Evolutionary conservation across 768 basidiomycete species (phyloP).

Genomic region (Leucogyrophana mollusca): DNA sequence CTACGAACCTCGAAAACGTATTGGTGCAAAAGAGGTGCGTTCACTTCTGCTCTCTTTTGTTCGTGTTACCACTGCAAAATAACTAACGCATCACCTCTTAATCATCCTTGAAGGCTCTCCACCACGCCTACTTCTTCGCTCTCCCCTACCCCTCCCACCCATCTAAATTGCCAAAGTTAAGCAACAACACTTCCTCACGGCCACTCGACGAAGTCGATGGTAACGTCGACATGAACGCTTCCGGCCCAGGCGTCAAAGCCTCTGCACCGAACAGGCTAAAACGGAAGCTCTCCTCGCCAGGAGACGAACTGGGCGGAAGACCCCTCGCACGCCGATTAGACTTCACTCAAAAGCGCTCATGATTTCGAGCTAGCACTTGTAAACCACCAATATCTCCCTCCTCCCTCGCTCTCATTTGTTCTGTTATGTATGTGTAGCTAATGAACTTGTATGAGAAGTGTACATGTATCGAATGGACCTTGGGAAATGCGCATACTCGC

Average conservation of each 20-base stretch:
- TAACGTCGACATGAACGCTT: constrained; percentile 53
- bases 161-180: constrained; percentile 80
- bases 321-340: constrained; percentile 72
- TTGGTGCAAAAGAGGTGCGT: constrained; percentile 79
- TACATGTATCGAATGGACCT: constrained; percentile 6
- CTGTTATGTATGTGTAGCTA: constrained; percentile 1
- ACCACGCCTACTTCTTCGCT: constrained; percentile 85
- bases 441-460: constrained; percentile 6
- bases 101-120: constrained; percentile 60
- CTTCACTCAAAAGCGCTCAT: constrained; percentile 47
- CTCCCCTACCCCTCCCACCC: constrained; percentile 88
- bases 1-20: constrained; percentile 84
- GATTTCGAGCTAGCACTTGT: no score
- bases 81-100: background rate
- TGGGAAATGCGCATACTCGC: no score
- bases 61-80: no score
- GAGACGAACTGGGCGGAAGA: constrained; percentile 46
- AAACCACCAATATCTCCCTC: constrained; percentile 27
- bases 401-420: constrained; percentile 6
- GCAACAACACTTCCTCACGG: constrained; percentile 41
- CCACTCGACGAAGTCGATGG: constrained; percentile 80
- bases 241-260: constrained; percentile 54
- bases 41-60: background rate
- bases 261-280: constrained; percentile 57
- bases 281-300: constrained; percentile 64